Evolutionary conservation across 1,284 basidiomycete species (phyloP).

Genomic region (Phenoliferia sp.): DNA sequence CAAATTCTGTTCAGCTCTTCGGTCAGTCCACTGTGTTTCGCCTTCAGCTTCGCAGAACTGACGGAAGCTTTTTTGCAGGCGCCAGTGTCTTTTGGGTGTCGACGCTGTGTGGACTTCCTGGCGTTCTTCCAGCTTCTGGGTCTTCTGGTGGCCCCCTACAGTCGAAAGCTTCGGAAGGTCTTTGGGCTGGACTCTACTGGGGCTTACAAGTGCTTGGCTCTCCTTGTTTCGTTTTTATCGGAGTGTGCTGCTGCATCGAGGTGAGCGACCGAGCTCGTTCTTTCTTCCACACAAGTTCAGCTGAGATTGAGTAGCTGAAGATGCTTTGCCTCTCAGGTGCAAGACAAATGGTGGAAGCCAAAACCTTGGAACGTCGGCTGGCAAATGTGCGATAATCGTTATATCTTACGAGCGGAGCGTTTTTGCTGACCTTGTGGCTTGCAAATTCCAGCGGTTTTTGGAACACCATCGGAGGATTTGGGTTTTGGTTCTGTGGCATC

Average conservation of each 20-base stretch:
- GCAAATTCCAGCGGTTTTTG: conserved; percentile 10
- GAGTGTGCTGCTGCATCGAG: conserved; percentile 16
- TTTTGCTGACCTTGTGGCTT: background rate
- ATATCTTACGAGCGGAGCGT: background rate
- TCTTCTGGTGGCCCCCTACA: conserved; percentile 3
- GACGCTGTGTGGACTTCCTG: conserved; percentile 23
- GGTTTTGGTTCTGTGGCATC: conserved; percentile 15
- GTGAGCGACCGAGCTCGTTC: background rate
- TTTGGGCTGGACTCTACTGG: conserved; percentile 19
- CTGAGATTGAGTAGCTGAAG: too few species aligned
- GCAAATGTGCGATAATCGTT: conserved; percentile 15
- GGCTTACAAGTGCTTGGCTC: conserved; percentile 12
- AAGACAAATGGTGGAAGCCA: conserved; percentile 9
- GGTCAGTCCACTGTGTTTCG: too few species aligned
- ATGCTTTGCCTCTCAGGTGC: too few species aligned
- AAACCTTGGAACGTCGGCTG: conserved; percentile 3
- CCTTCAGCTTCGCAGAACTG: too few species aligned
- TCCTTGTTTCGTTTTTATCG: conserved; percentile 15
- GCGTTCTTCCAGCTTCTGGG: conserved; percentile 8
- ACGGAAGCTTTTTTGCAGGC: too few species aligned
- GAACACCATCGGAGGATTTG: conserved; percentile 25
- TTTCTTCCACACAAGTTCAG: too few species aligned
- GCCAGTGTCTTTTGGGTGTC: conserved; percentile 19
- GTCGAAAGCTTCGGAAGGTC: background rate
- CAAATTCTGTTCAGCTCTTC: conserved; percentile 24